A percentile compares a stretch with the other conserved stretches of the same genome.
Conservation (phyloP, 129 eudicot species). For the Arctium minus region DNA sequence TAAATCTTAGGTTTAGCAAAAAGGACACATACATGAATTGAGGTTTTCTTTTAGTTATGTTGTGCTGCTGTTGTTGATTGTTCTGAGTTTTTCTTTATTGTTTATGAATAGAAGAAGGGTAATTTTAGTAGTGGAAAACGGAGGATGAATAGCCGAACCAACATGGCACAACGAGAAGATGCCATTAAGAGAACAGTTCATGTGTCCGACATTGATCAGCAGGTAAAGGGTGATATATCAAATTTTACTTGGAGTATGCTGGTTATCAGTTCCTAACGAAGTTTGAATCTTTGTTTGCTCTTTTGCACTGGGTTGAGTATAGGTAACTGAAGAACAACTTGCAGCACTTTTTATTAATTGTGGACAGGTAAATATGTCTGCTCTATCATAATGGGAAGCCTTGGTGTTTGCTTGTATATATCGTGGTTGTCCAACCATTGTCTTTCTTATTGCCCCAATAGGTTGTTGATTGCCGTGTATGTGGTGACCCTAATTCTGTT, state of each 20-base stretch:
- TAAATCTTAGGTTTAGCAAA: background rate
- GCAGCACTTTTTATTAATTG: conserved; percentile 77
- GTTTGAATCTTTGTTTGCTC: background rate
- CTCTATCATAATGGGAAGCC: background rate
- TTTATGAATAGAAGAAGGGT: conserved; percentile 60
- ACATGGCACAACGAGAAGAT: conserved; percentile 85
- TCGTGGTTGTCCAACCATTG: background rate
- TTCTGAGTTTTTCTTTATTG: background rate
- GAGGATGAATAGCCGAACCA: conserved; percentile 69
- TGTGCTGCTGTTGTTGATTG: conserved; percentile 11
- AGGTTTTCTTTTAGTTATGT: background rate
- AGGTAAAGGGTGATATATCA: conserved; percentile 42
- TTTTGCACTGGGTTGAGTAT: conserved; percentile 17
- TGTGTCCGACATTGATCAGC: conserved; percentile 96
- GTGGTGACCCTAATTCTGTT: conserved; percentile 84
- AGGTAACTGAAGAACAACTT: conserved; percentile 97
- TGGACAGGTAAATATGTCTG: conserved; percentile 65
- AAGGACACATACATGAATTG: background rate
- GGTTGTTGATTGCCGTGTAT: conserved; percentile 96
- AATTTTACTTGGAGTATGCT: background rate
- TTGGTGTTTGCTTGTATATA: conserved; percentile 2
- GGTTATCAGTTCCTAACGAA: background rate
- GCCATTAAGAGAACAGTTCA: conserved; percentile 88
- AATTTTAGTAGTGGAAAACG: conserved; percentile 58
- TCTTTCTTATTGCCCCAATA: conserved; percentile 13